A percentile compares a stretch with the other conserved stretches of the same genome.
Conservation (phyloP, 2,329 filamentous ascomycete genomes). For the Didymella exigua region DNA sequence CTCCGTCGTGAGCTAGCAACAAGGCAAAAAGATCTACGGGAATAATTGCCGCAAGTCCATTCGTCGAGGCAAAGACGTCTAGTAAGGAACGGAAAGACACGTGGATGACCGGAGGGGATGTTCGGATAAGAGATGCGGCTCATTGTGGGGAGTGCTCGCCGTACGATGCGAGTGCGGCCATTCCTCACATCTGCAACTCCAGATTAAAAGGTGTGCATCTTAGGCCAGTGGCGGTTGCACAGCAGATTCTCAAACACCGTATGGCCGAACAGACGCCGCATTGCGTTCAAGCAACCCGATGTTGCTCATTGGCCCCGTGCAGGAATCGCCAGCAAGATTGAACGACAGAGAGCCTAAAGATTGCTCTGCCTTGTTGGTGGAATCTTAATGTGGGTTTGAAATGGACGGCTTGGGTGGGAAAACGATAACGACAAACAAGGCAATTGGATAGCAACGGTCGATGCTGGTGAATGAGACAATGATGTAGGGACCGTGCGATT, state of each 20-base stretch:
- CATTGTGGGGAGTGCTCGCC: not conserved
- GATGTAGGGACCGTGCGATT: slow-evolving; percentile 20
- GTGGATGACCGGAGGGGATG: not conserved
- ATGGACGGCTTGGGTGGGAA: not conserved
- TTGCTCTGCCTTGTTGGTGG: not conserved
- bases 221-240: slow-evolving; percentile 5
- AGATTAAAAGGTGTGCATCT: slow-evolving; percentile 1
- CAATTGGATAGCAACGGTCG: not conserved
- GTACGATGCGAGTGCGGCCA: not conserved
- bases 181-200: not conserved
- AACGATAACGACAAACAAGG: not conserved
- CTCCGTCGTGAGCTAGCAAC: not conserved
- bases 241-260: not conserved
- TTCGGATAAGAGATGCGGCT: not conserved
- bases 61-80: not conserved
- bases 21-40: not conserved
- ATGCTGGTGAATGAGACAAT: not conserved
- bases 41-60: not conserved
- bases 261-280: not conserved
- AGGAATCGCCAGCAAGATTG: not conserved
- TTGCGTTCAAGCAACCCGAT: not conserved
- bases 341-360: not conserved
- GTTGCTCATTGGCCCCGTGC: slow-evolving; percentile 1
- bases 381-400: not conserved
- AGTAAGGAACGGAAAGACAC: not conserved